A percentile compares a stretch with the other conserved stretches of the same genome.
These are phyloP conservation scores for Micractinium conductrix DNA, from an alignment of 139 green algal genomes.

Conservation along the genomic window DNA sequence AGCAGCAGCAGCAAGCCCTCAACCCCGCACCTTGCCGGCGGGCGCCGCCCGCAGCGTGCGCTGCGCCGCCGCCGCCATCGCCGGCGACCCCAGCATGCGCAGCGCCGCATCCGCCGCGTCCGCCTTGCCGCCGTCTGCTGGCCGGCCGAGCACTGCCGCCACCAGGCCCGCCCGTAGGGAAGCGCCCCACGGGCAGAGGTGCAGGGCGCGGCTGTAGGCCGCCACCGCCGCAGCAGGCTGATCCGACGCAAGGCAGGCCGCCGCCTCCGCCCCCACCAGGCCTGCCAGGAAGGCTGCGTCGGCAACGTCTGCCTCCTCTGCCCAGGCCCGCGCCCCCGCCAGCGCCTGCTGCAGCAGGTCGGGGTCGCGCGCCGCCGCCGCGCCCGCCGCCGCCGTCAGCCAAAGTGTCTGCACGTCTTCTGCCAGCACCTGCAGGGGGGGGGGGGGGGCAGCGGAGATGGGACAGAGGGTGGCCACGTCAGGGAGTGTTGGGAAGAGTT, in stretches of 20 bases:
- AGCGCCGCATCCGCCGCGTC: constrained; percentile 22
- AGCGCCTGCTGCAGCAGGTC: constrained; percentile 5
- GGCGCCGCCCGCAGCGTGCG: not conserved
- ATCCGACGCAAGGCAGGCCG: constrained; percentile 24
- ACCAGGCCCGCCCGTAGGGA: constrained; percentile 14
- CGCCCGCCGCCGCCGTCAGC: constrained; percentile 45
- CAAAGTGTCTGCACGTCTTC: constrained; percentile 35
- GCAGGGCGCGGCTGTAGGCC: constrained; percentile 36
- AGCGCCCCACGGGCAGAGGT: constrained; percentile 36
- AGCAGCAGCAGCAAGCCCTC: not conserved
- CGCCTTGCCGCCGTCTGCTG: not conserved
- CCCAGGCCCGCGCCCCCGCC: not conserved
- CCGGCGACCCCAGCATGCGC: constrained; percentile 11
- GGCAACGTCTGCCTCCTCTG: constrained; percentile 18
- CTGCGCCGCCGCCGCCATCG: not conserved
- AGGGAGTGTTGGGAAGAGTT: no score
- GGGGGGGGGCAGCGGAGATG: no score
- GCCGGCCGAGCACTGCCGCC: not conserved
- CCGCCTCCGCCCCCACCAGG: constrained; percentile 11
- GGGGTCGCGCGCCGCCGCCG: not conserved
- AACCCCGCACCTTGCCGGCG: constrained; percentile 2
- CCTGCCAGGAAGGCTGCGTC: not conserved
- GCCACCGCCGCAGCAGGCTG: not conserved
- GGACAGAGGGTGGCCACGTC: no score
- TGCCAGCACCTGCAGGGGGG: no score